Evolutionary conservation across 495 filamentous ascomycete genomes (phyloP).

Genomic region (Aspergillus hancockii): DNA sequence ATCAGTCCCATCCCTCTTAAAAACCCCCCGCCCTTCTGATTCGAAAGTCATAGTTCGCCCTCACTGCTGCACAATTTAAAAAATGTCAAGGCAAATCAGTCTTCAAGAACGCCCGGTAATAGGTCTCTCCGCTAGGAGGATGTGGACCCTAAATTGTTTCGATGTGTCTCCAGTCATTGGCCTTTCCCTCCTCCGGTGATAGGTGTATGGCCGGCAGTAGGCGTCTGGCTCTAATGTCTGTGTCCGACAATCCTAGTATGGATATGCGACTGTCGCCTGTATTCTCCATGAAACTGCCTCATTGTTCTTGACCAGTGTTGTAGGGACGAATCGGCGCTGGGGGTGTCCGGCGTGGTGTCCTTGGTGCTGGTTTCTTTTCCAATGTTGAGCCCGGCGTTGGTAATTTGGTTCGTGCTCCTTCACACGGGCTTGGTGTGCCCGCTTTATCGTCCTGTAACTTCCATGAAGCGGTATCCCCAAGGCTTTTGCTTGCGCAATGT

Average conservation of each 20-base stretch:
- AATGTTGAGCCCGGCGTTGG: neutral
- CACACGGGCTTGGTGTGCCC: neutral
- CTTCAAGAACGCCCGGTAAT: slow-evolving; percentile 16
- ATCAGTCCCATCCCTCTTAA: neutral
- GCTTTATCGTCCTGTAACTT: neutral
- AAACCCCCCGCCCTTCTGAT: neutral
- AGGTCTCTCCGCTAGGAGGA: slow-evolving; percentile 2
- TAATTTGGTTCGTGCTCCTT: neutral
- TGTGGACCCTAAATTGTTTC: neutral
- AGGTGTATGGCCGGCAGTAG: slow-evolving; percentile 19
- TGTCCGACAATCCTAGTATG: slow-evolving; percentile 17
- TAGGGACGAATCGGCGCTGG: neutral
- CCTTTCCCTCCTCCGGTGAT: slow-evolving; percentile 11
- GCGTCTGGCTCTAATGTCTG: slow-evolving; percentile 12
- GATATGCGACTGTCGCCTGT: slow-evolving; percentile 9
- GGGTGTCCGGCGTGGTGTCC: neutral
- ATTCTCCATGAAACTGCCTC: neutral
- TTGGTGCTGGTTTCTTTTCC: neutral
- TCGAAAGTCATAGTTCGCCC: neutral
- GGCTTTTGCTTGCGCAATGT: slow-evolving; percentile 9
- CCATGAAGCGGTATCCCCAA: slow-evolving; percentile 13
- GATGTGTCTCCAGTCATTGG: neutral
- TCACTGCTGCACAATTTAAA: neutral
- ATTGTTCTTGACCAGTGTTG: neutral
- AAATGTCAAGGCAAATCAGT: slow-evolving; percentile 18